Evolutionary conservation across 768 basidiomycete genomes (phyloP).

Genomic region (Botryobasidium botryosum): DNA sequence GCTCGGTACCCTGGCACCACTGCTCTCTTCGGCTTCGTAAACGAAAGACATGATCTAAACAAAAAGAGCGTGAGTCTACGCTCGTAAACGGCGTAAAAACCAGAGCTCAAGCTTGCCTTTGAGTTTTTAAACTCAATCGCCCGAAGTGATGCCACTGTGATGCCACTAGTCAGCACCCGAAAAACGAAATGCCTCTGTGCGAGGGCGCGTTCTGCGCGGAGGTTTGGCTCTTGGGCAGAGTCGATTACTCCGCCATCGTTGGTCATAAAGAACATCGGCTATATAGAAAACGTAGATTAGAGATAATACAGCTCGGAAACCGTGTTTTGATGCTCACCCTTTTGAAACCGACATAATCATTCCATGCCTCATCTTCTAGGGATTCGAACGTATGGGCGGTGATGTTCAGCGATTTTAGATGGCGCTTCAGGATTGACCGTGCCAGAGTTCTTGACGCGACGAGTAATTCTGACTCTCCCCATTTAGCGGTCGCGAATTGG

Average conservation of each 20-base stretch:
- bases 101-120: slow-evolving; percentile 28
- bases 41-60: slow-evolving; percentile 44
- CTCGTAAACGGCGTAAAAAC: background rate
- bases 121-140: slow-evolving; percentile 44
- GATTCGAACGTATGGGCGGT: slow-evolving; percentile 30
- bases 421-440: slow-evolving; percentile 32
- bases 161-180: slow-evolving; percentile 29
- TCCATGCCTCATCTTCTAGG: slow-evolving; percentile 34
- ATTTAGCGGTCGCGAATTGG: background rate
- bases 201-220: slow-evolving; percentile 22
- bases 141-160: slow-evolving; percentile 35
- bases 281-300: slow-evolving; percentile 10
- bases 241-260: slow-evolving; percentile 32
- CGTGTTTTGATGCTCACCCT: slow-evolving; percentile 22
- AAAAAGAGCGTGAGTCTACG: background rate
- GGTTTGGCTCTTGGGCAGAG: slow-evolving; percentile 9
- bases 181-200: slow-evolving; percentile 35
- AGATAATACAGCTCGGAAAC: background rate
- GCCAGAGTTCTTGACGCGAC: slow-evolving; percentile 34
- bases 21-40: slow-evolving; percentile 16
- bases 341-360: slow-evolving; percentile 24
- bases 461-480: background rate
- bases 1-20: background rate
- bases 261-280: slow-evolving; percentile 54
- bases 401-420: slow-evolving; percentile 27